Evolutionary conservation across 2,329 filamentous ascomycete genomes (phyloP).

Genomic region (Sclerotinia subarctica): DNA sequence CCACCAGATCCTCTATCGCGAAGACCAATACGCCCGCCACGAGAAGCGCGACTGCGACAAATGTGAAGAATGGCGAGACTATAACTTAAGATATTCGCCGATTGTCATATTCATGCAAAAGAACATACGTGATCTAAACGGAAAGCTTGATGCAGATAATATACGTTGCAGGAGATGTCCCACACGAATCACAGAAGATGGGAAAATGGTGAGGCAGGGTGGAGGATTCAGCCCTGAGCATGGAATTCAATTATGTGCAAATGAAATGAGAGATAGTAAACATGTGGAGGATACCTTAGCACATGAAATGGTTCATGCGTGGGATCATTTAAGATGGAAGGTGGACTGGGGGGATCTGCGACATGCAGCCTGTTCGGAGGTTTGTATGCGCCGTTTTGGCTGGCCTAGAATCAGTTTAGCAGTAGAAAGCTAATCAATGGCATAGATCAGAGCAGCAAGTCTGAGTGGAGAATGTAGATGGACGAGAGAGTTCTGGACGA

Average conservation of each 20-base stretch:
- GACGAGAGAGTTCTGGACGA: slow-evolving; percentile 77
- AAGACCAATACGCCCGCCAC: slow-evolving; percentile 69
- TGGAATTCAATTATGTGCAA: slow-evolving; percentile 90
- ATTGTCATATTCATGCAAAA: slow-evolving; percentile 82
- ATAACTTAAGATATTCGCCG: slow-evolving; percentile 79
- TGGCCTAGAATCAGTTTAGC: neutral
- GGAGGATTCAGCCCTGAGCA: slow-evolving; percentile 85
- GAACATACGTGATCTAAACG: slow-evolving; percentile 76
- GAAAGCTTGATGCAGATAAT: slow-evolving; percentile 67
- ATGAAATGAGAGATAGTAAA: slow-evolving; percentile 74
- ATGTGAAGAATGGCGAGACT: slow-evolving; percentile 80
- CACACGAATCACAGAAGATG: slow-evolving; percentile 46
- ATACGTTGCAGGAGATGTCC: slow-evolving; percentile 81
- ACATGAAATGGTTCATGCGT: slow-evolving; percentile 98
- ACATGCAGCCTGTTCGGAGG: slow-evolving; percentile 93
- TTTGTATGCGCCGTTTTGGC: slow-evolving; percentile 41
- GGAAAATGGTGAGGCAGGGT: slow-evolving; percentile 58
- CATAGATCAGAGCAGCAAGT: slow-evolving; percentile 84
- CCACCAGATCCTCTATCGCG: slow-evolving; percentile 45
- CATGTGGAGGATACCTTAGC: slow-evolving; percentile 92
- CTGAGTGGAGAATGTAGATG: slow-evolving; percentile 93
- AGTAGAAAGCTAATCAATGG: slow-evolving; percentile 25
- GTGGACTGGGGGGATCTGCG: slow-evolving; percentile 77
- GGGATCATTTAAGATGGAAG: slow-evolving; percentile 89
- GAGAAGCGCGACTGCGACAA: slow-evolving; percentile 75